A percentile compares a stretch with the other conserved stretches of the same genome.
Conservation (phyloP, 2,329 filamentous ascomycete species). For the Dactylellina cionopaga region DNA sequence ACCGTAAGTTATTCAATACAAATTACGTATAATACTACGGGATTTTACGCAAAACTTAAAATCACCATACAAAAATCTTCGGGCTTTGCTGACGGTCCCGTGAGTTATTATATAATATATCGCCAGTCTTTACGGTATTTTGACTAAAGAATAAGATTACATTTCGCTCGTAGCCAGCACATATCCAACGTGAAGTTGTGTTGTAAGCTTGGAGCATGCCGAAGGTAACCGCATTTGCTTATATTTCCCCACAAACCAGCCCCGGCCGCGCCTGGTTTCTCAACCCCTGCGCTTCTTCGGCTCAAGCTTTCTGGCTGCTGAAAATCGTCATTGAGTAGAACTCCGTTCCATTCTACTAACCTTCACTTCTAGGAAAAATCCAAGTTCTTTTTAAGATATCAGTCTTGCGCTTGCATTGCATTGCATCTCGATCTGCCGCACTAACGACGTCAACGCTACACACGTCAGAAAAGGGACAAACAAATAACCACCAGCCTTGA, state of each 20-base stretch:
- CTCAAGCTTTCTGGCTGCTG: background rate
- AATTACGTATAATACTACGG: too few relatives aligned
- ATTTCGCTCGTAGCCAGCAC: too few relatives aligned
- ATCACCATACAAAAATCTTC: too few relatives aligned
- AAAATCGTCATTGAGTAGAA: background rate
- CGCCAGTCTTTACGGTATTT: too few relatives aligned
- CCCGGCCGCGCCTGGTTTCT: background rate
- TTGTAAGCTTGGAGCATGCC: too few relatives aligned
- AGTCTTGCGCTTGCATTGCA: background rate
- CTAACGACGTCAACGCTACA: constrained; percentile 3
- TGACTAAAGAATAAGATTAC: too few relatives aligned
- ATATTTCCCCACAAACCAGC: constrained; percentile 14
- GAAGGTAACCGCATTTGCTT: constrained; percentile 10
- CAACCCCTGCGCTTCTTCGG: too few relatives aligned
- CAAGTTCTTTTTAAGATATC: background rate
- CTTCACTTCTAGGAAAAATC: background rate
- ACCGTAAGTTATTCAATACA: too few relatives aligned
- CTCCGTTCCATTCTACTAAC: background rate
- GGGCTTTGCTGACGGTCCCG: too few relatives aligned
- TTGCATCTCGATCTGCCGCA: background rate
- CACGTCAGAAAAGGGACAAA: background rate
- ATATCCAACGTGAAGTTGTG: too few relatives aligned
- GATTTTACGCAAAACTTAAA: too few relatives aligned
- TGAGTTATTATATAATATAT: too few relatives aligned
- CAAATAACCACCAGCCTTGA: background rate